Conservation (phyloP, 2,329 filamentous ascomycete genomes). For the Anisogramma anomala region DNA sequence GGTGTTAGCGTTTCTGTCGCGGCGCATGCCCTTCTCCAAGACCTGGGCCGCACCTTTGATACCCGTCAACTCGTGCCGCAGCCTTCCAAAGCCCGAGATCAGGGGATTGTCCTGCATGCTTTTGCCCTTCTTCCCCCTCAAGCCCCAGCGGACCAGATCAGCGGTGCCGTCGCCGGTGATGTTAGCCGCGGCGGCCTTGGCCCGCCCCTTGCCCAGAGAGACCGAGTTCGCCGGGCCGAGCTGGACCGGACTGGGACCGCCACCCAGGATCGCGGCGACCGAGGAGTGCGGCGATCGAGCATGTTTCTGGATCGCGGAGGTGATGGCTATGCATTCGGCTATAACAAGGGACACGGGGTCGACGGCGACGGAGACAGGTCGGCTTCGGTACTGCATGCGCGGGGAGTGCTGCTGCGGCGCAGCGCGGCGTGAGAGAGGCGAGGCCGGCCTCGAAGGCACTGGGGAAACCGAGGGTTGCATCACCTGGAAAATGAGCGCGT, state of each 20-base stretch:
- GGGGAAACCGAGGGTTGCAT: conserved; percentile 18
- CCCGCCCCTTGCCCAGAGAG: conserved; percentile 28
- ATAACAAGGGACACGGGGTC: conserved; percentile 89
- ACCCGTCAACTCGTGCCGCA: conserved; percentile 76
- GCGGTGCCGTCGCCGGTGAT: conserved; percentile 31
- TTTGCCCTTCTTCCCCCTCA: conserved; percentile 89
- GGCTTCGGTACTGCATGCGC: conserved; percentile 48
- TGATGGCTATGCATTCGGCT: conserved; percentile 97
- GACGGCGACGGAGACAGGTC: conserved; percentile 66
- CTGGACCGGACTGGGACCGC: conserved; percentile 48
- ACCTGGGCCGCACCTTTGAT: conserved; percentile 53
- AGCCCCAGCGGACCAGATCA: conserved; percentile 66
- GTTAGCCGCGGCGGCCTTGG: conserved; percentile 28
- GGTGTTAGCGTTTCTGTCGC: conserved; percentile 18
- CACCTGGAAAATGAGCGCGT: conserved; percentile 15
- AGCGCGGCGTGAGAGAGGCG: conserved; percentile 19
- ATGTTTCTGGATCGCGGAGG: conserved; percentile 95
- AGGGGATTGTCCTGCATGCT: conserved; percentile 96
- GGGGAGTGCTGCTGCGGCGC: conserved; percentile 20
- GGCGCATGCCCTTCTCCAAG: background rate
- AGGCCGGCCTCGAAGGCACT: conserved; percentile 19
- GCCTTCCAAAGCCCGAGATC: conserved; percentile 84
- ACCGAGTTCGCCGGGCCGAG: conserved; percentile 37
- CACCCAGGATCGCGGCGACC: conserved; percentile 87
- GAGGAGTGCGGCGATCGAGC: conserved; percentile 92